These are phyloP conservation scores for Lachnellula suecica DNA, from an alignment of 2,329 filamentous ascomycete genomes.

Conservation along the genomic window DNA sequence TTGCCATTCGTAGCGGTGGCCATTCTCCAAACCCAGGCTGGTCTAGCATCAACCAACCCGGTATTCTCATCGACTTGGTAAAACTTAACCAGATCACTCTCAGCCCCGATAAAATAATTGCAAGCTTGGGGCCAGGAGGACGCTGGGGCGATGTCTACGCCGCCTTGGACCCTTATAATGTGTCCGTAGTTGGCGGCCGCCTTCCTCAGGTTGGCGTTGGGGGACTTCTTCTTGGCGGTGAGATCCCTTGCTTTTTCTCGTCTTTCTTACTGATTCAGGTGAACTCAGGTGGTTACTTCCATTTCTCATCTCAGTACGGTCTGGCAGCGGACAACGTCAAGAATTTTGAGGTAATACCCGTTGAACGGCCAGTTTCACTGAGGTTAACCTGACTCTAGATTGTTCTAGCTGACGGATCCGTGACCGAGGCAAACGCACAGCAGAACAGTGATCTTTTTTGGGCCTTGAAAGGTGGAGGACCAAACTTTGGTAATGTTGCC, in stretches of 20 bases:
- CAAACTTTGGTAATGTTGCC: conserved; percentile 44
- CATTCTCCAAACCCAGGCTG: conserved; percentile 38
- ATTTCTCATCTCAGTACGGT: conserved; percentile 36
- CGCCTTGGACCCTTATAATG: conserved; percentile 32
- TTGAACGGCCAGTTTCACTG: too few relatives aligned
- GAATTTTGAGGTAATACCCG: conserved; percentile 41
- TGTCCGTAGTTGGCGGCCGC: conserved; percentile 35
- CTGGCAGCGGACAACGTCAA: conserved; percentile 46
- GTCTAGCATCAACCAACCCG: conserved; percentile 44
- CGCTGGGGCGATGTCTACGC: conserved; percentile 39
- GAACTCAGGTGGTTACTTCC: background rate
- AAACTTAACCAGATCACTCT: conserved; percentile 21
- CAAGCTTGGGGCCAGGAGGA: conserved; percentile 35
- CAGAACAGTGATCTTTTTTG: conserved; percentile 48
- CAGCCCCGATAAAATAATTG: conserved; percentile 27
- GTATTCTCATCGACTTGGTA: conserved; percentile 47
- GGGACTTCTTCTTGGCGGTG: background rate
- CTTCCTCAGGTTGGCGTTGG: conserved; percentile 10
- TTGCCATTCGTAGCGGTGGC: conserved; percentile 18
- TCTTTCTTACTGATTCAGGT: background rate
- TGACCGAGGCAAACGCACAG: conserved; percentile 39
- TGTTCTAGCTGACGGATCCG: conserved; percentile 47
- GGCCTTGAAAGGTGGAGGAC: conserved; percentile 33
- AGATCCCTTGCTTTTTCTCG: too few relatives aligned
- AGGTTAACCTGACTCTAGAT: too few relatives aligned